phyloP scores from a whole-genome alignment of 257 asterid genomes.

The Rhazya stricta region DNA sequence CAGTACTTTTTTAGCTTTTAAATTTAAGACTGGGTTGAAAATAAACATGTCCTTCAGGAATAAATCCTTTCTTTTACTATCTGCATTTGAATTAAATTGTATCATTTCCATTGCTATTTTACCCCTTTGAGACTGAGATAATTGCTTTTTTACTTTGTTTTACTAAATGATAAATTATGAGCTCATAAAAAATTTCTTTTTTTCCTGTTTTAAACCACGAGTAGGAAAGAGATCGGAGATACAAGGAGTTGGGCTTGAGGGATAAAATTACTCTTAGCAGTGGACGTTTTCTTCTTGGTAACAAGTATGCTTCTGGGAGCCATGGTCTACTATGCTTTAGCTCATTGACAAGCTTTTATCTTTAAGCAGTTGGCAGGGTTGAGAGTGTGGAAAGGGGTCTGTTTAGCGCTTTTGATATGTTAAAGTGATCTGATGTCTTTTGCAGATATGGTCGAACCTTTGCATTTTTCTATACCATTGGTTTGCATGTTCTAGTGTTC shows the following conservation, averaged over 20 bases:
- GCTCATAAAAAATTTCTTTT: constrained; percentile 14
- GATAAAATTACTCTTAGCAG: constrained; percentile 97
- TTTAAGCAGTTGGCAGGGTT: too few relatives aligned
- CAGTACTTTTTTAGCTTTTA: not conserved
- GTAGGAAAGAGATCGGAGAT: constrained; percentile 92
- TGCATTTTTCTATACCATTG: constrained; percentile 93
- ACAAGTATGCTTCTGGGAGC: constrained; percentile 56
- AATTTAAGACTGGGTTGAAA: not conserved
- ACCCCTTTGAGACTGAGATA: not conserved
- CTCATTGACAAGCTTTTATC: not conserved
- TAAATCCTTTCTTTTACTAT: not conserved
- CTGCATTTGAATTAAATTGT: not conserved
- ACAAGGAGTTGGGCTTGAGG: constrained; percentile 91
- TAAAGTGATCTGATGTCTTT: constrained; percentile 6
- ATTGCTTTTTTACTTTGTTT: constrained; percentile 6
- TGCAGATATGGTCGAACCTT: constrained; percentile 88
- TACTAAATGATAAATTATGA: constrained; percentile 13
- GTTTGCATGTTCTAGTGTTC: constrained; percentile 89
- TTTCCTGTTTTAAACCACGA: constrained; percentile 10
- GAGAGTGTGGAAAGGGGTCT: not conserved
- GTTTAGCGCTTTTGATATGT: not conserved
- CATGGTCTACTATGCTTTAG: constrained; percentile 4
- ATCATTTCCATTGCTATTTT: constrained; percentile 10
- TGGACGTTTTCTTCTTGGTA: constrained; percentile 87
- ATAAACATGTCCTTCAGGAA: not conserved